Conservation (phyloP, 352 stramenopile genomes). For the Phytopythium oedochilum region DNA sequence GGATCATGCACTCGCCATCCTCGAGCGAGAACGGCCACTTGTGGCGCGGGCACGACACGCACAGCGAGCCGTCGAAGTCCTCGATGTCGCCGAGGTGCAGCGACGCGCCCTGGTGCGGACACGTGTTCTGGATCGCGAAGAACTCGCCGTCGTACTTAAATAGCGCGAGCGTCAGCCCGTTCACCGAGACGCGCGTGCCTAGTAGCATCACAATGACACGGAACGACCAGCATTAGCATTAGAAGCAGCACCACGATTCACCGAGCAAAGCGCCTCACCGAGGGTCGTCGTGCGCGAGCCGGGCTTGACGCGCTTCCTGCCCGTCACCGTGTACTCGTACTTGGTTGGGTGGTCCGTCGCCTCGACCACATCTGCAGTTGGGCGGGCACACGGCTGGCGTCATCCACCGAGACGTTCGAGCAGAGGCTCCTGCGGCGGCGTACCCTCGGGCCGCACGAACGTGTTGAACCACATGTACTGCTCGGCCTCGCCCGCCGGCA, state of each 20-base stretch:
- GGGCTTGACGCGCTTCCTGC: constrained; percentile 66
- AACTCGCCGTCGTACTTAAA: constrained; percentile 70
- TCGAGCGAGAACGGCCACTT: constrained; percentile 81
- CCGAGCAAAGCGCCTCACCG: constrained; percentile 44
- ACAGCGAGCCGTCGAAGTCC: constrained; percentile 67
- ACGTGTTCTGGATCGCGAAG: constrained; percentile 75
- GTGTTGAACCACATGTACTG: constrained; percentile 70
- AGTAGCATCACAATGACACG: too few species aligned
- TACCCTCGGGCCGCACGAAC: constrained; percentile 51
- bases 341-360: constrained; percentile 58
- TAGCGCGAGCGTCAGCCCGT: constrained; percentile 71
- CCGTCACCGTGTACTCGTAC: constrained; percentile 75
- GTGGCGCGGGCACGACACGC: constrained; percentile 73
- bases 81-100: constrained; percentile 86
- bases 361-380: constrained; percentile 62
- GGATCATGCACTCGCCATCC: constrained; percentile 64
- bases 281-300: constrained; percentile 49
- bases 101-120: constrained; percentile 74
- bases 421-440: too few species aligned
- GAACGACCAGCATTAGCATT: too few species aligned
- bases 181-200: constrained; percentile 61
- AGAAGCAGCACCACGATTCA: too few species aligned
- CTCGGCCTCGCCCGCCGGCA: constrained; percentile 10
- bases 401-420: too few species aligned
- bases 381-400: background rate